Percentiles rank a stretch among this genome's conserved stretches.
phyloP scores from a whole-genome alignment of 108 stramenopile genomes.

The Nitzschia inconspicua region DNA sequence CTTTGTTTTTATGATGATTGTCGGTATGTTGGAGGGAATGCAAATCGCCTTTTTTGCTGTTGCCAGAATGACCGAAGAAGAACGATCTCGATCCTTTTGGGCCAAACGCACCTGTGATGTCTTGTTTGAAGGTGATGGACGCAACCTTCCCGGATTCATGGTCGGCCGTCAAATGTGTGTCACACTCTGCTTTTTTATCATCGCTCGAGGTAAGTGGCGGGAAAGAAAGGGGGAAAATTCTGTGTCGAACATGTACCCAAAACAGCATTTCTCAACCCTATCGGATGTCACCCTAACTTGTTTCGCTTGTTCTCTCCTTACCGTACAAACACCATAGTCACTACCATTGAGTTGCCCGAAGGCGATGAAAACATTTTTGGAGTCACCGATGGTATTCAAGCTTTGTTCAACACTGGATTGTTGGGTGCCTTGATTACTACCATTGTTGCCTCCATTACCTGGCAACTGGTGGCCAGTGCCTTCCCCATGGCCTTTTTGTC shows the following conservation, averaged over 20 bases:
- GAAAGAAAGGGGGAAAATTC: too few relatives aligned
- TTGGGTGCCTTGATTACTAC: constrained; percentile 56
- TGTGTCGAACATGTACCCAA: too few relatives aligned
- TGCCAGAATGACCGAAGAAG: constrained; percentile 47
- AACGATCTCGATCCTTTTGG: constrained; percentile 19
- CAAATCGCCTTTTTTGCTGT: constrained; percentile 81
- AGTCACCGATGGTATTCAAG: constrained; percentile 37
- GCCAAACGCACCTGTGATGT: constrained; percentile 23
- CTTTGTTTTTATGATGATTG: constrained; percentile 64
- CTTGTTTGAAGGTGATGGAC: constrained; percentile 50
- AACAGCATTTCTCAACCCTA: too few relatives aligned
- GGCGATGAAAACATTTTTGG: constrained; percentile 50
- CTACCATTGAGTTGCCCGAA: constrained; percentile 42
- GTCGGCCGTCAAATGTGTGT: constrained; percentile 56
- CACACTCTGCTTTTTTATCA: constrained; percentile 42
- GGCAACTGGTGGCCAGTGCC: constrained; percentile 49
- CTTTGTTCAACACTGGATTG: constrained; percentile 49
- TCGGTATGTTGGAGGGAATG: constrained; percentile 83
- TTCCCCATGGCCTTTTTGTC: constrained; percentile 53
- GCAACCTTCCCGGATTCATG: constrained; percentile 64
- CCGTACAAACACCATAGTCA: too few relatives aligned
- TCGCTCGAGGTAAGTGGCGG: constrained; percentile 37
- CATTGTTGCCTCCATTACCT: constrained; percentile 42
- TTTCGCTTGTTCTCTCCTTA: constrained; percentile 17
- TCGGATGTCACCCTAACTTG: too few relatives aligned